Evolutionary conservation across 768 basidiomycete genomes (phyloP).

Genomic region (Panus rudis): DNA sequence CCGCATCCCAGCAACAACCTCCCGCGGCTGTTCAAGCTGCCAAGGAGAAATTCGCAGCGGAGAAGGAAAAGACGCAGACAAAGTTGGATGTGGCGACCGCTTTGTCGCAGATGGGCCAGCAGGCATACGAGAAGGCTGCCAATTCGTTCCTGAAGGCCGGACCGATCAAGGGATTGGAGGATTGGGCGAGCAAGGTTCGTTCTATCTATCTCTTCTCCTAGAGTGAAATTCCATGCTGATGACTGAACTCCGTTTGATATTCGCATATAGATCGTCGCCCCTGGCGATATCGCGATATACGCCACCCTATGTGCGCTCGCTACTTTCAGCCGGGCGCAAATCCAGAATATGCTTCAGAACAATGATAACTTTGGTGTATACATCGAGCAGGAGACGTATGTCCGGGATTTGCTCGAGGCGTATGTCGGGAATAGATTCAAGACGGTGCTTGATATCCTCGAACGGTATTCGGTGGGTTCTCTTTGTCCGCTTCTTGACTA

Average conservation of each 20-base stretch:
- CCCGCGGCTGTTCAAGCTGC: constrained; percentile 17
- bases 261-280: constrained; percentile 54
- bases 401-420: constrained; percentile 79
- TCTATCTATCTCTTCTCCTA: neutral
- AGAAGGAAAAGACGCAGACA: constrained; percentile 62
- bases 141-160: constrained; percentile 63
- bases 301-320: constrained; percentile 81
- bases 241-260: constrained; percentile 16
- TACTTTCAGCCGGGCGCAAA: constrained; percentile 57
- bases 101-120: constrained; percentile 64
- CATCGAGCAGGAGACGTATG: constrained; percentile 81
- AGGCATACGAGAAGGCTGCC: constrained; percentile 78
- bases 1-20: constrained; percentile 9
- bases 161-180: constrained; percentile 55
- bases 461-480: constrained; percentile 54
- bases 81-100: constrained; percentile 81
- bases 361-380: constrained; percentile 67
- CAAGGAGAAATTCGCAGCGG: constrained; percentile 45
- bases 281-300: constrained; percentile 83
- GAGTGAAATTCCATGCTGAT: too few relatives aligned
- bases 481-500: constrained; percentile 12
- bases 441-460: constrained; percentile 67
- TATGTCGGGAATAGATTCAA: constrained; percentile 88
- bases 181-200: constrained; percentile 69
- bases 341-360: constrained; percentile 62